Conservation (phyloP, 164 flowering plant genomes). For the Annona cherimola region DNA sequence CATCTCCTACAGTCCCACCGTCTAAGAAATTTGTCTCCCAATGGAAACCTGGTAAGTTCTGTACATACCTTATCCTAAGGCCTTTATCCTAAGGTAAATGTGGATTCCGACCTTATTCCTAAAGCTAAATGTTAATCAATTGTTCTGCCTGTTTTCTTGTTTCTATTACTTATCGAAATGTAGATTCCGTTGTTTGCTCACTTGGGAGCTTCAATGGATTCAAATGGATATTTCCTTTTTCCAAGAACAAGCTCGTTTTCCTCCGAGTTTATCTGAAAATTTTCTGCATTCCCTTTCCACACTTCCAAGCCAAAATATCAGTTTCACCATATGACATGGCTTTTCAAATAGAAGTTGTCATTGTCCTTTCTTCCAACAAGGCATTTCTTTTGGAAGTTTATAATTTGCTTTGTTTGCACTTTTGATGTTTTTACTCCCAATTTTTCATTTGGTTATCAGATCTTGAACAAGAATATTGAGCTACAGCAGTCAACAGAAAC, state of each 20-base stretch:
- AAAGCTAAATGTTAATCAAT: too few species aligned
- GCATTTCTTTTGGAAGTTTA: neutral
- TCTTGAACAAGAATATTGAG: conserved; percentile 78
- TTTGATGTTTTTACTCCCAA: neutral
- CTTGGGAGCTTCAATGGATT: too few species aligned
- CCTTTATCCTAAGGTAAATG: too few species aligned
- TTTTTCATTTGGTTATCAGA: conserved; percentile 35
- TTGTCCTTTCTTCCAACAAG: neutral
- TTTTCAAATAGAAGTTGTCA: neutral
- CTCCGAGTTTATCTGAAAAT: neutral
- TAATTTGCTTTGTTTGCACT: neutral
- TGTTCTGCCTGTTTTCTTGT: too few species aligned
- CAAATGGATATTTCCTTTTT: too few species aligned
- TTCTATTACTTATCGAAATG: too few species aligned
- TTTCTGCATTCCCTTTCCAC: neutral
- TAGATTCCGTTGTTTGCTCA: too few species aligned
- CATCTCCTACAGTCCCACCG: too few species aligned
- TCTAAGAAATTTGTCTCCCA: too few species aligned
- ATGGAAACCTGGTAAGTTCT: too few species aligned
- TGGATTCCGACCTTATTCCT: too few species aligned
- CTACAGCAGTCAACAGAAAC: conserved; percentile 42
- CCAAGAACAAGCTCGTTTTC: neutral
- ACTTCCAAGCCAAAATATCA: neutral
- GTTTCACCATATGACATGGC: neutral
- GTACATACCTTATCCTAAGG: too few species aligned